Conservation (phyloP, 78 protist species). For the Dictyostelium intermedium region DNA sequence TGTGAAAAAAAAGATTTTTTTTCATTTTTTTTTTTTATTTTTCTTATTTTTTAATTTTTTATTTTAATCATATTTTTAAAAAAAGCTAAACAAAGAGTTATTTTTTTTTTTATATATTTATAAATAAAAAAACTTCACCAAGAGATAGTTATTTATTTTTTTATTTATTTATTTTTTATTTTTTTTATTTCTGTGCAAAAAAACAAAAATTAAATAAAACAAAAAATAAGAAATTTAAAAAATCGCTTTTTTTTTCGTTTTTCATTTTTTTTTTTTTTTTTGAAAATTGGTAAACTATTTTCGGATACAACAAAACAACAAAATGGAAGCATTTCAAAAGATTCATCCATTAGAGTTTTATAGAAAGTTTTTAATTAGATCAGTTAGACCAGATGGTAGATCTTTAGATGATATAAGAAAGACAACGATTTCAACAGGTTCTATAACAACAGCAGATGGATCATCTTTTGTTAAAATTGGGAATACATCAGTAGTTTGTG, state of each 20-base stretch:
- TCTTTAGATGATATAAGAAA: slow-evolving; percentile 35
- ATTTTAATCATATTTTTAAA: no score
- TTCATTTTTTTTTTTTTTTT: background rate
- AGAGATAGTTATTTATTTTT: no score
- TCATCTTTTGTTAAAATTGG: slow-evolving; percentile 81
- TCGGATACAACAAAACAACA: background rate
- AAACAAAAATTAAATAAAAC: background rate
- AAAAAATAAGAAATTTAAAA: background rate
- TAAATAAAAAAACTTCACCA: no score
- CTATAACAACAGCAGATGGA: slow-evolving; percentile 66
- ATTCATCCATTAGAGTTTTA: slow-evolving; percentile 81
- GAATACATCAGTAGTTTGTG: slow-evolving; percentile 72
- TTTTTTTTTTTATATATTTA: background rate
- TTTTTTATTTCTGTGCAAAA: background rate
- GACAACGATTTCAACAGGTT: slow-evolving; percentile 51
- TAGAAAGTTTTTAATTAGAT: slow-evolving; percentile 73
- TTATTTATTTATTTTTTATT: background rate
- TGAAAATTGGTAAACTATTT: background rate
- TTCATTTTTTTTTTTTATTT: background rate
- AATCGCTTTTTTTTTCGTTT: background rate
- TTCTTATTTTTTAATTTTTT: background rate
- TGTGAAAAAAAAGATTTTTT: background rate
- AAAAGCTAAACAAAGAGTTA: no score
- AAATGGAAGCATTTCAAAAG: slow-evolving; percentile 85
- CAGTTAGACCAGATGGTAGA: slow-evolving; percentile 86